A percentile compares a stretch with the other conserved stretches of the same genome.
Evolutionary conservation across 1,139 yeast genomes (phyloP).

Genomic region (Chernovozyma sophiae-reginae): DNA sequence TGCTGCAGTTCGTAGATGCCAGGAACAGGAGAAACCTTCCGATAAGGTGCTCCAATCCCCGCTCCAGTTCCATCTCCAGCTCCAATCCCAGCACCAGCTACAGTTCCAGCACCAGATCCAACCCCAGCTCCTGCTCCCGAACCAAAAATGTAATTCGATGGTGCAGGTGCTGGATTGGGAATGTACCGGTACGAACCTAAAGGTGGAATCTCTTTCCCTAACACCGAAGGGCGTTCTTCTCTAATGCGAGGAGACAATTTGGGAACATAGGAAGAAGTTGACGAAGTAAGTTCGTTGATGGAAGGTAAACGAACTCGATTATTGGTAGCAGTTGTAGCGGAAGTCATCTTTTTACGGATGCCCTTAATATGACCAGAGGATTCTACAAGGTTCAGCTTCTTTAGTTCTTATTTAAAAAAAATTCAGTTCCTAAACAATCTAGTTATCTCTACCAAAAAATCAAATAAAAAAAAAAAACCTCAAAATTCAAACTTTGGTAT

Average conservation of each 20-base stretch:
- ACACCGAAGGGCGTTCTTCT: conserved; percentile 1
- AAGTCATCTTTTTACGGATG: not conserved
- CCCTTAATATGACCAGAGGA: not conserved
- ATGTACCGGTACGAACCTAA: conserved; percentile 11
- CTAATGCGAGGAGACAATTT: not conserved
- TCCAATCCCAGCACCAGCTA: too few relatives aligned
- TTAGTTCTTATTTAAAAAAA: not conserved
- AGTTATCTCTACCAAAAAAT: not conserved
- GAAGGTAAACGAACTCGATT: conserved; percentile 9
- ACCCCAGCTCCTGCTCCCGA: too few relatives aligned
- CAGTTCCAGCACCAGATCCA: too few relatives aligned
- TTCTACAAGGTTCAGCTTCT: not conserved
- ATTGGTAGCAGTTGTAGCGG: conserved; percentile 5
- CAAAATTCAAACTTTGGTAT: too few relatives aligned
- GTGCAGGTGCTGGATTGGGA: conserved; percentile 8
- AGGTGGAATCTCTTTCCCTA: not conserved
- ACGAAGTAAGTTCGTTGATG: conserved; percentile 7
- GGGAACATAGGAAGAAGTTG: conserved; percentile 2
- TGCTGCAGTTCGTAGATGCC: not conserved
- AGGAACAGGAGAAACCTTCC: conserved; percentile 15
- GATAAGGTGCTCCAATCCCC: too few relatives aligned
- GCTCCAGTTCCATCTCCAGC: too few relatives aligned
- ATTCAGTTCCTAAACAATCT: too few relatives aligned
- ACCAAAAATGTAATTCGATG: conserved; percentile 13
- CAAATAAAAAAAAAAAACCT: not conserved